A percentile compares a stretch with the other conserved stretches of the same genome.
Conservation (phyloP, 495 filamentous ascomycete species). For the Patellaria atrata region DNA sequence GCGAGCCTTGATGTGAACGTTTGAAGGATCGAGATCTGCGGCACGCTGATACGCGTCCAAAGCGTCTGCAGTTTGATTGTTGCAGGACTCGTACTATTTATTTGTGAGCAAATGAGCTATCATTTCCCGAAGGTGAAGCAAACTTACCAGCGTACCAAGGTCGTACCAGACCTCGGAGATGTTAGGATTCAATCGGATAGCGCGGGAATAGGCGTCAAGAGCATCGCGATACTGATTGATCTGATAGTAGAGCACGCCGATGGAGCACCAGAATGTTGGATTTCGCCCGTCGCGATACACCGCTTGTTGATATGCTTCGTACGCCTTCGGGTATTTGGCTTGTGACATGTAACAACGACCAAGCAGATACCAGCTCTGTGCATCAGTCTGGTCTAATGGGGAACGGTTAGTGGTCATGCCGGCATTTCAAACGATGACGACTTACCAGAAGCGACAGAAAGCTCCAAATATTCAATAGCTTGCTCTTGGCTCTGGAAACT, state of each 20-base stretch:
- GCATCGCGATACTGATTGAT: conserved; percentile 99
- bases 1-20: conserved; percentile 92
- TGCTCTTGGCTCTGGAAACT: conserved; percentile 83
- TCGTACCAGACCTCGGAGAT: conserved; percentile 99
- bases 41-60: conserved; percentile 91
- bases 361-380: conserved; percentile 97
- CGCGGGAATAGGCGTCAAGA: conserved; percentile 94
- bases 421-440: conserved; percentile 10
- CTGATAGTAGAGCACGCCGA: conserved; percentile 98
- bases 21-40: conserved; percentile 81
- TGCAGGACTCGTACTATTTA: conserved; percentile 84
- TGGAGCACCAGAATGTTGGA: conserved; percentile 99
- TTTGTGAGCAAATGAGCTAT: conserved; percentile 21
- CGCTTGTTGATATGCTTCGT: conserved; percentile 97
- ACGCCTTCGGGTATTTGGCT: conserved; percentile 97
- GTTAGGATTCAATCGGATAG: conserved; percentile 94
- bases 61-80: conserved; percentile 95
- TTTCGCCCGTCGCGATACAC: conserved; percentile 98
- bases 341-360: conserved; percentile 99
- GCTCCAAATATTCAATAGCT: conserved; percentile 93
- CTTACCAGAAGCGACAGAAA: conserved; percentile 88
- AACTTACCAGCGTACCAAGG: conserved; percentile 80
- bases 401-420: conserved; percentile 20
- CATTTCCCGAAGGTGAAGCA: conserved; percentile 6
- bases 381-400: conserved; percentile 68